phyloP scores from a whole-genome alignment of 2,329 filamentous ascomycete genomes.

The Colletotrichum spaethianum region DNA sequence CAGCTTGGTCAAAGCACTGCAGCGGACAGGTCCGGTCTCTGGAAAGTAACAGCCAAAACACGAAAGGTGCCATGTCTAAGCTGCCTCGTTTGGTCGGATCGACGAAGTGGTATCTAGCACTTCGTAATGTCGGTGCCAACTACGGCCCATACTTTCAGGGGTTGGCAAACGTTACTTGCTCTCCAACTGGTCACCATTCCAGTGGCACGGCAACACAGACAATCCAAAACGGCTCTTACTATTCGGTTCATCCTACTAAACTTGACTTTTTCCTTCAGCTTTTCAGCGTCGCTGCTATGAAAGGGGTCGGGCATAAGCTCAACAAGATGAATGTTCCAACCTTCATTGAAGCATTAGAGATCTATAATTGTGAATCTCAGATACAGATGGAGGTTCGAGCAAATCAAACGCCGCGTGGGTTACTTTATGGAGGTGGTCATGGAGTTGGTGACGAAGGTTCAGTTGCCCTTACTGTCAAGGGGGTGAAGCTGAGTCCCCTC shows the following conservation, averaged over 20 bases:
- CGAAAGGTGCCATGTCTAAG: background rate
- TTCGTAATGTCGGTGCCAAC: conserved; percentile 29
- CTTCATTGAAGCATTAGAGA: conserved; percentile 11
- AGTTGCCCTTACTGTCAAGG: background rate
- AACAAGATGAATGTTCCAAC: conserved; percentile 33
- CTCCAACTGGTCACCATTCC: conserved; percentile 1
- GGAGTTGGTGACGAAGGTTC: background rate
- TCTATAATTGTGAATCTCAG: background rate
- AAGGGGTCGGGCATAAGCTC: conserved; percentile 19
- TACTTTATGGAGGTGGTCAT: conserved; percentile 13
- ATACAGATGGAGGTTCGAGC: conserved; percentile 12
- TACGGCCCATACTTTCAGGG: conserved; percentile 31
- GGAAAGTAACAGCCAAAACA: background rate
- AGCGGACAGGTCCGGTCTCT: conserved; percentile 12
- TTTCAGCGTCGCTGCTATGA: conserved; percentile 25
- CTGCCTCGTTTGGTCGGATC: background rate
- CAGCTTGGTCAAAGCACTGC: conserved; percentile 44
- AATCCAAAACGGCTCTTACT: background rate
- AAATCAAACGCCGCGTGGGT: conserved; percentile 3
- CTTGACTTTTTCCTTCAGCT: conserved; percentile 30
- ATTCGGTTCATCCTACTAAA: conserved; percentile 12
- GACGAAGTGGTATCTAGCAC: conserved; percentile 22
- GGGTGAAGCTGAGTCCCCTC: conserved; percentile 18
- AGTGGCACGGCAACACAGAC: conserved; percentile 12
- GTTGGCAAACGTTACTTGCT: conserved; percentile 21